A percentile compares a stretch with the other conserved stretches of the same genome.
Conservation (phyloP, 495 filamentous ascomycete species). For the Xylaria acuta region DNA sequence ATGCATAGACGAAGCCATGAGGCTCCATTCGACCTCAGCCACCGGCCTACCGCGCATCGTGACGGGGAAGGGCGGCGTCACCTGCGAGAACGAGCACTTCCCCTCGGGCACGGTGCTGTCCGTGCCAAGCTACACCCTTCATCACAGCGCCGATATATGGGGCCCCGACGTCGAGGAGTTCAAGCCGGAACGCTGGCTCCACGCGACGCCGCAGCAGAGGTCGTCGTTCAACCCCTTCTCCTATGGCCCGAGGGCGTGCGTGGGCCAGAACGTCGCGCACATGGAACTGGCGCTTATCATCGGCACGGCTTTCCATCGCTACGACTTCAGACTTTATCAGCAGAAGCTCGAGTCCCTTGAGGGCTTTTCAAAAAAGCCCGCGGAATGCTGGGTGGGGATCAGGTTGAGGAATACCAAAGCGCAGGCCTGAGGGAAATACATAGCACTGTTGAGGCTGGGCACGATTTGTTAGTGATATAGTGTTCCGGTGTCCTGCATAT, state of each 20-base stretch:
- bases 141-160: slow-evolving; percentile 81
- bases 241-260: slow-evolving; percentile 77
- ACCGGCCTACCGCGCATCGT: slow-evolving; percentile 84
- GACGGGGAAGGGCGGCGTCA: slow-evolving; percentile 58
- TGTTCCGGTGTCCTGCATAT: neutral
- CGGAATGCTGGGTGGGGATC: slow-evolving; percentile 66
- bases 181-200: slow-evolving; percentile 74
- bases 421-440: neutral
- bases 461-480: neutral
- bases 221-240: slow-evolving; percentile 80
- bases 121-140: slow-evolving; percentile 84
- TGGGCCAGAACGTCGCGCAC: slow-evolving; percentile 84
- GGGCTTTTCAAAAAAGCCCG: slow-evolving; percentile 83
- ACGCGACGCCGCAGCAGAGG: slow-evolving; percentile 68
- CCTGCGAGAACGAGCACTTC: slow-evolving; percentile 64
- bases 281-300: slow-evolving; percentile 85
- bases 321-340: slow-evolving; percentile 74
- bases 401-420: slow-evolving; percentile 53
- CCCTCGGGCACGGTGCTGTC: slow-evolving; percentile 71
- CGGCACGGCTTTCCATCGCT: slow-evolving; percentile 72
- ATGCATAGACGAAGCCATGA: slow-evolving; percentile 86
- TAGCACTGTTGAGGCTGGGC: neutral
- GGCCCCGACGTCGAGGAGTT: slow-evolving; percentile 77
- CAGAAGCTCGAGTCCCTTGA: slow-evolving; percentile 74
- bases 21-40: slow-evolving; percentile 83